phyloP scores from a whole-genome alignment of 108 stramenopile species.

The Cyclotella choctawhatcheeana region DNA sequence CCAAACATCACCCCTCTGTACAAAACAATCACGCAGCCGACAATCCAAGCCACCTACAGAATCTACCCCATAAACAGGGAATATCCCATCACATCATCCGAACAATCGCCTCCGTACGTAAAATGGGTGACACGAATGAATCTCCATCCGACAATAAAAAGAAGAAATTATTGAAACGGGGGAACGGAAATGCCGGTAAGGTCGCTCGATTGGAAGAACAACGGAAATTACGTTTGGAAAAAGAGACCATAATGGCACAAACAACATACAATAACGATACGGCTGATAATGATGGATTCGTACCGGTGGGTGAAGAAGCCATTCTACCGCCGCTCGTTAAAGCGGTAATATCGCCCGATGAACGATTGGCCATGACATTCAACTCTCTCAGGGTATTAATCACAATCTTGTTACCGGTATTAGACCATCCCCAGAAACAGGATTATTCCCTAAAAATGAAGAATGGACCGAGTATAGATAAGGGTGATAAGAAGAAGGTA shows the following conservation, averaged over 20 bases:
- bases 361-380: slow-evolving; percentile 34
- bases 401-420: slow-evolving; percentile 28
- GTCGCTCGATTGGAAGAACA: slow-evolving; percentile 43
- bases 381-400: slow-evolving; percentile 46
- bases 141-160: not conserved
- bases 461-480: slow-evolving; percentile 28
- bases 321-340: no score
- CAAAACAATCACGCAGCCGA: no score
- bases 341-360: slow-evolving; percentile 8
- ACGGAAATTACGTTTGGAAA: slow-evolving; percentile 22
- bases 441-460: slow-evolving; percentile 38
- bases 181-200: not conserved
- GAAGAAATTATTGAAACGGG: no score
- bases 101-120: not conserved
- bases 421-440: slow-evolving; percentile 36
- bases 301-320: not conserved
- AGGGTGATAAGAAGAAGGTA: slow-evolving; percentile 1
- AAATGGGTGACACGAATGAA: slow-evolving; percentile 1
- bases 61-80: not conserved
- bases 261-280: slow-evolving; percentile 13
- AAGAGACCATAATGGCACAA: no score
- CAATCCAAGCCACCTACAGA: not conserved
- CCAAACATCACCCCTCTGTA: no score
- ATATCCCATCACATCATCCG: not conserved
- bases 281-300: slow-evolving; percentile 15